Evolutionary conservation across 2,329 filamentous ascomycete genomes (phyloP).

Genomic region (Magnaporthiopsis rhizophila): DNA sequence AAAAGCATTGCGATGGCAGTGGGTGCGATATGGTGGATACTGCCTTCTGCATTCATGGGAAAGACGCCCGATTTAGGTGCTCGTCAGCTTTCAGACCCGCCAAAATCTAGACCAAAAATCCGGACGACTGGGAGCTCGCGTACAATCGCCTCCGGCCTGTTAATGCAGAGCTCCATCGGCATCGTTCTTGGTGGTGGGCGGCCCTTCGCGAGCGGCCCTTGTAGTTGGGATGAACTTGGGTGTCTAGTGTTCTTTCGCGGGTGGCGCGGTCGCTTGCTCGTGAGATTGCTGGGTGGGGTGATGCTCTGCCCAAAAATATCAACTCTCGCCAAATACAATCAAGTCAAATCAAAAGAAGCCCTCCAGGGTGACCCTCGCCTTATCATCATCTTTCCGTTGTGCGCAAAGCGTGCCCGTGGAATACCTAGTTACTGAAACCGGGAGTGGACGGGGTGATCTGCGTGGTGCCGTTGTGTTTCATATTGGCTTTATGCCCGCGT

Average conservation of each 20-base stretch:
- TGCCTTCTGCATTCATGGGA: slow-evolving; percentile 1
- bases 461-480: neutral
- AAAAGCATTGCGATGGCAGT: slow-evolving; percentile 20
- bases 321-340: neutral
- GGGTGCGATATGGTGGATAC: slow-evolving; percentile 10
- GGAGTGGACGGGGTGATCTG: neutral
- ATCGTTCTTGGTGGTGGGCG: neutral
- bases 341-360: neutral
- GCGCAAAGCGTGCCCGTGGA: too few relatives aligned
- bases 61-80: neutral
- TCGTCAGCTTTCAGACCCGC: neutral
- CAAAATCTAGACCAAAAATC: neutral
- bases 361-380: neutral
- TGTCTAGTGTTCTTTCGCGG: neutral
- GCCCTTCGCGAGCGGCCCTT: neutral
- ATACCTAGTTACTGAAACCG: neutral
- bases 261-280: neutral
- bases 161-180: slow-evolving; percentile 7
- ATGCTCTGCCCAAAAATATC: neutral
- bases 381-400: neutral
- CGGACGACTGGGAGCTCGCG: neutral
- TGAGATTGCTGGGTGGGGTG: neutral
- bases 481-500: neutral
- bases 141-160: slow-evolving; percentile 11
- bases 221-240: too few relatives aligned